Base-by-base conservation (phyloP, 177 flowering plant genomes). In the Vitis hybrid region DNA sequence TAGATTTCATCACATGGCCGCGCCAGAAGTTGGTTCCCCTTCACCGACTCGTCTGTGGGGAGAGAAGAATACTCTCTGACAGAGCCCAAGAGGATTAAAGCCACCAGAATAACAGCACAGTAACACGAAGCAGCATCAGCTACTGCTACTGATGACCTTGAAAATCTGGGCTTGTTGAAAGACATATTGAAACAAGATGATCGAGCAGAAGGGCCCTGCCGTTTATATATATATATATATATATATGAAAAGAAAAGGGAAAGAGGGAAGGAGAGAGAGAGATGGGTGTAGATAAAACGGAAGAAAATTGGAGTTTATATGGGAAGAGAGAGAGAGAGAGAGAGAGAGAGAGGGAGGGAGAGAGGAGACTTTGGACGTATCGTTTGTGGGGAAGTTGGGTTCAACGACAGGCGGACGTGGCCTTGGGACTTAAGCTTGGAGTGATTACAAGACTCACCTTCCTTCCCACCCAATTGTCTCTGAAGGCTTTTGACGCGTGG, bases 1-100 rank as follows among this genome's bases (percentile, higher is more conserved):
- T 89, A 88, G 2, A 90, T 86, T 51, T 90, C 95, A 12, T 88
- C 92, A 63, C 95, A 90, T 3, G 87, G 84, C 20, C 76, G 71
- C 18, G 49, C 27, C 7, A 50, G 9, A 11, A 76, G 48, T 24
- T 62, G 68, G 41, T 13, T 66, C 8, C 86, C 81, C 66, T 70
- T 74, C 58, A 61, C 14, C 0, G 56, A 11, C 11, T 72, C 70
- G 4, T 48, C 70, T 20, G 50, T 17, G 15, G 59, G 14, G 27
- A 9, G 11, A 15, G 76, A 35, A 5, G 46, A 52, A 15, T 2
- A 72, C 21, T 73, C 80, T 58, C 64, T 74, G 10, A 80, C 49
- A 4, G 82, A 77, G 30, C 56, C 66, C 14, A 84, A 2, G 71
- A 85, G 58, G 67, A 80, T 78, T 13, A 85, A 48, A 2, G 63